These are phyloP conservation scores for Chlorencoelia australis DNA, from an alignment of 2,329 filamentous ascomycete genomes.

Conservation along the genomic window DNA sequence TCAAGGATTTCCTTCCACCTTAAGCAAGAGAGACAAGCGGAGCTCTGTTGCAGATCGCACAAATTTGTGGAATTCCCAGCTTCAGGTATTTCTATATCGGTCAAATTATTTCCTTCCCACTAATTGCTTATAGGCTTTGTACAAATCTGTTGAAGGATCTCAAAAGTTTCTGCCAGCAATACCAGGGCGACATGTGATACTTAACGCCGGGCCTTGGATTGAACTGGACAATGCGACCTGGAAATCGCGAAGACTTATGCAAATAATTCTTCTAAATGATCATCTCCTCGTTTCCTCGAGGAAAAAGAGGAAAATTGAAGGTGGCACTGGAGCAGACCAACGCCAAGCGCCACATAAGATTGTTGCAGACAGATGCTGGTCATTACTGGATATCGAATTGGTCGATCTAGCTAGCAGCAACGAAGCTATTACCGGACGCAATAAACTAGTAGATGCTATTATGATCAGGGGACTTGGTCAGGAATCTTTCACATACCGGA, in stretches of 20 bases:
- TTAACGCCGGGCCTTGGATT: constrained; percentile 89
- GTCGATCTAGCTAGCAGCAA: constrained; percentile 70
- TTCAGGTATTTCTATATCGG: constrained; percentile 31
- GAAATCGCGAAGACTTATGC: constrained; percentile 81
- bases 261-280: constrained; percentile 88
- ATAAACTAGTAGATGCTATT: constrained; percentile 72
- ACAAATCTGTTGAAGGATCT: constrained; percentile 95
- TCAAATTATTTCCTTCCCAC: background rate
- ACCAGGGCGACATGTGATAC: constrained; percentile 83
- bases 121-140: constrained; percentile 51
- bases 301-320: constrained; percentile 84
- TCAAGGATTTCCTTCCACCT: constrained; percentile 40
- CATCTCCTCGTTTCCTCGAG: constrained; percentile 83
- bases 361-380: constrained; percentile 90
- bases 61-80: constrained; percentile 57
- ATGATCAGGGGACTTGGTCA: constrained; percentile 78
- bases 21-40: constrained; percentile 69
- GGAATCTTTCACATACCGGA: constrained; percentile 91
- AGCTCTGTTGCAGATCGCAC: constrained; percentile 73
- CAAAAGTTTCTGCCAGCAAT: constrained; percentile 93
- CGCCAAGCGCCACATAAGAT: constrained; percentile 55
- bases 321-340: constrained; percentile 38
- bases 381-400: constrained; percentile 83
- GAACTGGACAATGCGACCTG: constrained; percentile 96
- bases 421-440: constrained; percentile 45